Base-by-base conservation (phyloP, 352 stramenopile genomes). In the Phytophthora macrochlamydospora region DNA sequence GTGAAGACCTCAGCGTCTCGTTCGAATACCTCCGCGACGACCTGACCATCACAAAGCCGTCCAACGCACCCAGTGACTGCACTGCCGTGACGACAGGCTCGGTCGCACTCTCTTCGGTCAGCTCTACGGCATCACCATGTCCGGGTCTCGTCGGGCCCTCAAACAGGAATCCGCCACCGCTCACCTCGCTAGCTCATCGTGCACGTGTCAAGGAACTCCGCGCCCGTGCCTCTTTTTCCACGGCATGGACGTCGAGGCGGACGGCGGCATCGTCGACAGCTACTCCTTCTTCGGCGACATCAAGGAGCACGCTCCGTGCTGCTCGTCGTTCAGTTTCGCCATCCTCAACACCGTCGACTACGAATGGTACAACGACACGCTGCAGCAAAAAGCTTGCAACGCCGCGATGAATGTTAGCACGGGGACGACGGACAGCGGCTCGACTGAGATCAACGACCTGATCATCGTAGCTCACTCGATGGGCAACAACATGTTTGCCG, bases 401-500 rank as follows among this genome's bases (percentile, higher is more conserved):
- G 51, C 69, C 8, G 71, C 75, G 0, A 59, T 85, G 32, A 64
- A 65, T 14, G 65, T 76, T 7, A 70, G 56, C 14, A 76, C 62
- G 18, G 57, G 65, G 14, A 43, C 3, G 1, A 51, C 54, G 5
- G 18, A 62, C 56, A 68, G 64, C 8, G 59, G 59, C 0, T 65
- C 51, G 35, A 82, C 76, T 28, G 76, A 73, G 24, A 81, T 81
- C 46, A 65, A 81, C 37, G 63, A 88, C 53, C 62, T 79, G 24
- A 87, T 85, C 54, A 55, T 90, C 32, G 64, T 90, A 11, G 68
- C 71, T 4, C 76, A 88, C 51, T 90, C 81, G 4, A 87, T 88
- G 77, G 81, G 79, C 11, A 85, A 83, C 52, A 68, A 74, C 38
- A 83, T 87, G 70, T 43, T 86, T 8, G 76, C 62, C 11, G 67